Conservation (phyloP, 192 early-diverging fungal genomes). For the Linnemannia hyalina region DNA sequence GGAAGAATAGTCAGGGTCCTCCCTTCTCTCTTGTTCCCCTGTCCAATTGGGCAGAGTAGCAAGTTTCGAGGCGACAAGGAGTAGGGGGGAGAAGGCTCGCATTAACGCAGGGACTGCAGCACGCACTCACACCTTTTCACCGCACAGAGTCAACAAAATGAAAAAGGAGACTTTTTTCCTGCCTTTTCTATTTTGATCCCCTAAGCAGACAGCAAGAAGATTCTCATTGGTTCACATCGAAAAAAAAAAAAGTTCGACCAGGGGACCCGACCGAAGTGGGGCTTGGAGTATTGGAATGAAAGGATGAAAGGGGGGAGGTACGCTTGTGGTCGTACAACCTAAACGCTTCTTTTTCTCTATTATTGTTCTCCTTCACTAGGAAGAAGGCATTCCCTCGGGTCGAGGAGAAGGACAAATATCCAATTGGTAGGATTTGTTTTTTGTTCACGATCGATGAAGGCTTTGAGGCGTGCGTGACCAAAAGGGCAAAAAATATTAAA, state of each 20-base stretch:
- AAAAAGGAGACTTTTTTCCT: neutral
- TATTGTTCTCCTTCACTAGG: neutral
- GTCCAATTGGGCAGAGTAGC: too few species aligned
- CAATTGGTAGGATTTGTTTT: neutral
- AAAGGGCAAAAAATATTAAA: neutral
- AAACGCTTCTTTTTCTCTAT: neutral
- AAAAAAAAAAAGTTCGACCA: neutral
- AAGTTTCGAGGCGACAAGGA: too few species aligned
- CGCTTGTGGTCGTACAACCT: slow-evolving; percentile 5
- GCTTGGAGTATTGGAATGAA: neutral
- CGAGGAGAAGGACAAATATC: too few species aligned
- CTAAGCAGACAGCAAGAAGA: neutral
- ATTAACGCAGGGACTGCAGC: neutral
- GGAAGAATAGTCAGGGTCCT: too few species aligned
- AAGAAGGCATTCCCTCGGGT: too few species aligned
- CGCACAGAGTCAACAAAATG: neutral
- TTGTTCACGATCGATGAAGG: neutral
- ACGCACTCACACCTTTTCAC: neutral
- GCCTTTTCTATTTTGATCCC: neutral
- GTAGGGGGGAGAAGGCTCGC: neutral
- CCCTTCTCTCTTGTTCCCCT: too few species aligned
- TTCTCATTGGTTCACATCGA: neutral
- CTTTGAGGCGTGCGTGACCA: neutral
- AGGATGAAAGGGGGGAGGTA: neutral
- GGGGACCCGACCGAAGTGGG: neutral